Evolutionary conservation across 2,329 filamentous ascomycete species (phyloP).

Genomic region (Didymella segeticola): DNA sequence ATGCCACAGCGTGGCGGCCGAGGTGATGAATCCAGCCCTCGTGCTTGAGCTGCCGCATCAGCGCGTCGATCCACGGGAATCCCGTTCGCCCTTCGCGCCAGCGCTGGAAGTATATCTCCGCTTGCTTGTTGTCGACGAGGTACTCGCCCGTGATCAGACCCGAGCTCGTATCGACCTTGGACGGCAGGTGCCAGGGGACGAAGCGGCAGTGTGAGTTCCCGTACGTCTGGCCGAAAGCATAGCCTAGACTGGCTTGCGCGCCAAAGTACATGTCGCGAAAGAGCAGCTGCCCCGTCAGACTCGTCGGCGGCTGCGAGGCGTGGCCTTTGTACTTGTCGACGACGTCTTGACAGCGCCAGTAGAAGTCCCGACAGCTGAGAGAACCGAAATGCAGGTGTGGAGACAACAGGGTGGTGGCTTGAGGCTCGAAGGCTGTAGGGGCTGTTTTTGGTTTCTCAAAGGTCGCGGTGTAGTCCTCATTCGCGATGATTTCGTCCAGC

Average conservation of each 20-base stretch:
- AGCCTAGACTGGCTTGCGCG: slow-evolving; percentile 72
- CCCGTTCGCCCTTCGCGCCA: slow-evolving; percentile 75
- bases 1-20: slow-evolving; percentile 78
- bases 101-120: slow-evolving; percentile 70
- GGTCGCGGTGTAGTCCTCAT: slow-evolving; percentile 72
- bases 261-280: slow-evolving; percentile 87
- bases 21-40: slow-evolving; percentile 85
- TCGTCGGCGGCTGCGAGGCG: slow-evolving; percentile 66
- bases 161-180: slow-evolving; percentile 57
- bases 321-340: slow-evolving; percentile 65
- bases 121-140: slow-evolving; percentile 66
- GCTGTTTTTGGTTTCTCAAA: slow-evolving; percentile 80
- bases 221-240: slow-evolving; percentile 68
- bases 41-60: slow-evolving; percentile 74
- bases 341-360: slow-evolving; percentile 72
- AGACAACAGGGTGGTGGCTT: slow-evolving; percentile 75
- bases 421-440: slow-evolving; percentile 74
- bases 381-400: slow-evolving; percentile 78
- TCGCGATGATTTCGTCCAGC: slow-evolving; percentile 65
- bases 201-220: slow-evolving; percentile 74
- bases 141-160: slow-evolving; percentile 65
- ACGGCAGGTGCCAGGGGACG: slow-evolving; percentile 79
- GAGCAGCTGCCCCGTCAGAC: slow-evolving; percentile 73
- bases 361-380: slow-evolving; percentile 73
- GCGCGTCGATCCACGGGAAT: slow-evolving; percentile 80